These are phyloP conservation scores for Ophiostoma sp. DNA, from an alignment of 2,329 filamentous ascomycete genomes.

Conservation along the genomic window DNA sequence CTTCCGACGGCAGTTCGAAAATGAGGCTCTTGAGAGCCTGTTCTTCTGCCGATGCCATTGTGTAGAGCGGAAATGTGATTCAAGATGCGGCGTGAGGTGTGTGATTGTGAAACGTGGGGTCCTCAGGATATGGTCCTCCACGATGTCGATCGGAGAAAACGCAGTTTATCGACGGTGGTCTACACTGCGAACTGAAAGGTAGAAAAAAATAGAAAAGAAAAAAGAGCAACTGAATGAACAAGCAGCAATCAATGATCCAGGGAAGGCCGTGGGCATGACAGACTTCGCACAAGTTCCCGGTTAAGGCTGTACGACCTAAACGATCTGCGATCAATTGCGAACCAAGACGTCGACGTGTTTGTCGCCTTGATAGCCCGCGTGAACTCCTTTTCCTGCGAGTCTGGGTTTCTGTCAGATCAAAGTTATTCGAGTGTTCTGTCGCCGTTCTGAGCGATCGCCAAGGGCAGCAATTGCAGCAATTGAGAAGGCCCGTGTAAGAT, in stretches of 20 bases:
- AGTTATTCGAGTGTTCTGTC: not conserved
- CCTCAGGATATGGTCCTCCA: not conserved
- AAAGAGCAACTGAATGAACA: not conserved
- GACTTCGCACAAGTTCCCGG: not conserved
- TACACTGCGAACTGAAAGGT: not conserved
- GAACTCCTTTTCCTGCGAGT: not conserved
- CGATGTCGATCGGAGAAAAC: not conserved
- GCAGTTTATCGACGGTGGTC: too few relatives aligned
- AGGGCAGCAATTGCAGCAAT: too few relatives aligned
- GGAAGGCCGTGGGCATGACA: not conserved
- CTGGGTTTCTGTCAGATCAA: not conserved
- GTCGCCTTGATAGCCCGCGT: not conserved
- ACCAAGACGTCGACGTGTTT: not conserved
- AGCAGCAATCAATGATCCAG: not conserved
- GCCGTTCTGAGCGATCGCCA: too few relatives aligned
- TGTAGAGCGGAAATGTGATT: not conserved
- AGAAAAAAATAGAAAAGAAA: not conserved
- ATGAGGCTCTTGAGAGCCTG: constrained; percentile 8
- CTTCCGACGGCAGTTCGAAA: not conserved
- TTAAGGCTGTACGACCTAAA: not conserved
- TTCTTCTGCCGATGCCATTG: constrained; percentile 5
- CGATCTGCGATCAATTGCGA: not conserved
- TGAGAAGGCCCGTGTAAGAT: not conserved
- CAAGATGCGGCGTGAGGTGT: not conserved
- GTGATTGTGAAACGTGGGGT: not conserved